Evolutionary conservation across 2,329 filamentous ascomycete genomes (phyloP), one percentile per base, ranked within the genome.

Genomic region (Torrubiellomyces zombiae): DNA sequence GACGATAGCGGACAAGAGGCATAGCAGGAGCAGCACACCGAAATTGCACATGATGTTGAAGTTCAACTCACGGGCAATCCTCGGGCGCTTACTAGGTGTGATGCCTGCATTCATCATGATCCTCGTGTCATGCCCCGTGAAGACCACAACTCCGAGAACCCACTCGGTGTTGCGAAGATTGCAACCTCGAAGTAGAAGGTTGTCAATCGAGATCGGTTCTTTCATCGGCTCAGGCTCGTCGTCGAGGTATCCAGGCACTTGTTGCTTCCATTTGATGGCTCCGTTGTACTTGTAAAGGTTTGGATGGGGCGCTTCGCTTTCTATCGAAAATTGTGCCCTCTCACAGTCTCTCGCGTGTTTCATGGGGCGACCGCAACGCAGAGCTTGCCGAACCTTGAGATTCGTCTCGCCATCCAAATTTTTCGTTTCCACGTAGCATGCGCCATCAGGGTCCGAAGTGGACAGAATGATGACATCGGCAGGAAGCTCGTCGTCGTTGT

Each of bases 41-140:
- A 98, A 95, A 53, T 98, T 98, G 65, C 85, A 92, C 32, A 95
- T 67, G 48, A 98, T 85, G 50, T 93, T 93, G 67, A 82, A 91
- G 57, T 98, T 98, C 38, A 98, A 67, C 47, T 93, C 85, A 34
- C 82, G 76, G 26, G 85, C 81, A 40, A 98, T 85, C 37, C 81
- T 74, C 18, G 89, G 72, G 33, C 86, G 78, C 58, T 98, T 98
- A 47, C 73, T 92, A 9, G 91, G 89, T 2, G 89, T 98, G 33
- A 86, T 76, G 31, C 89, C 89, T 15, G 89, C 80, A 47, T 98
- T 98, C 58, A 94, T 78, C 89, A 98, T 98, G 48, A 94, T 95
- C 56, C 95, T 98, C 17, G 86, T 93, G 48, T 98, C 86, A 43
- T 85, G 74, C 17, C 89, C 89, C 9, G 89, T 95, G 53, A 92